Evolutionary conservation across 768 basidiomycete genomes (phyloP).

Genomic region (Leucogyrophana mollusca): DNA sequence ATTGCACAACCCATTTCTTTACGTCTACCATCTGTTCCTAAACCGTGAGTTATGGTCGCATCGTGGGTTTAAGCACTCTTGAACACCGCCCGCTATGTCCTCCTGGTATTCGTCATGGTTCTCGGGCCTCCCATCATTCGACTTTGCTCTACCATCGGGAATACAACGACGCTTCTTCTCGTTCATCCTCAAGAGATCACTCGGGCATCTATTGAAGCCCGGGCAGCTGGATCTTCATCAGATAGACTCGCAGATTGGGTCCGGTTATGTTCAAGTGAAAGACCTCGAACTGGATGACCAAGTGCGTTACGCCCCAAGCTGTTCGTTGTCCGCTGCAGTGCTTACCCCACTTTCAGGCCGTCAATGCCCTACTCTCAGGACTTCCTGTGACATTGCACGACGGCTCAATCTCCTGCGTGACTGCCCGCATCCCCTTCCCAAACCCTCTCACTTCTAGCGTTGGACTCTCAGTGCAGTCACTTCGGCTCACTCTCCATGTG

Average conservation of each 20-base stretch:
- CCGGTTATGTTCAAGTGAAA: slow-evolving; percentile 83
- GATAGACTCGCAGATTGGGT: slow-evolving; percentile 92
- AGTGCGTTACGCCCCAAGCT: slow-evolving; percentile 44
- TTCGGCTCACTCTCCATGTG: slow-evolving; percentile 66
- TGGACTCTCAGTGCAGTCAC: slow-evolving; percentile 64
- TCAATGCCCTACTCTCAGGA: slow-evolving; percentile 65
- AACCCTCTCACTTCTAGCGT: slow-evolving; percentile 77
- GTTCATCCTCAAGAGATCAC: slow-evolving; percentile 76
- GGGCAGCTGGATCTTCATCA: slow-evolving; percentile 85
- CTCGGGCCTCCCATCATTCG: slow-evolving; percentile 56
- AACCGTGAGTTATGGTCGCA: too few species aligned
- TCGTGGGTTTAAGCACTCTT: not conserved
- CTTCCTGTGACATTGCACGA: slow-evolving; percentile 68
- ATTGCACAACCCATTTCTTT: too few species aligned
- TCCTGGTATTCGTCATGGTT: slow-evolving; percentile 61
- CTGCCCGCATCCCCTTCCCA: slow-evolving; percentile 81
- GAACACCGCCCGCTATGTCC: slow-evolving; percentile 33
- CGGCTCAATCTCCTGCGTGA: slow-evolving; percentile 73
- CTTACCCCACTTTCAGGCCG: slow-evolving; percentile 51
- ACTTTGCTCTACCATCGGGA: slow-evolving; percentile 61
- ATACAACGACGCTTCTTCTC: slow-evolving; percentile 90
- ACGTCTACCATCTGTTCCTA: too few species aligned
- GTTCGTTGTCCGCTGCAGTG: slow-evolving; percentile 4
- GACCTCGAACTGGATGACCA: slow-evolving; percentile 76
- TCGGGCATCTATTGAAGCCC: slow-evolving; percentile 85